Evolutionary conservation across 768 basidiomycete genomes (phyloP).

Genomic region (Leccinum uliginosum): DNA sequence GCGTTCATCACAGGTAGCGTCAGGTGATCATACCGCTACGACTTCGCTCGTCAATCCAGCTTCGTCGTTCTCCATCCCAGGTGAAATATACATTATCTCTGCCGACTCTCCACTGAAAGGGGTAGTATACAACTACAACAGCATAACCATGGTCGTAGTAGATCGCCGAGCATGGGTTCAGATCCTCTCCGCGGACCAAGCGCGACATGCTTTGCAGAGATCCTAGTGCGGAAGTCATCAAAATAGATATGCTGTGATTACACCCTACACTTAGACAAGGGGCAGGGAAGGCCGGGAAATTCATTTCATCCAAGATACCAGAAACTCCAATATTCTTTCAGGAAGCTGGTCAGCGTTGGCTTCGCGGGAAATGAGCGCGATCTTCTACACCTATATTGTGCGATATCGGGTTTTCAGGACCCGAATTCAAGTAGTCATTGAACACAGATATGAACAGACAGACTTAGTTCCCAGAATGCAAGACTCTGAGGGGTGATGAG

Average conservation of each 20-base stretch:
- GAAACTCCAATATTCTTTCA: background rate
- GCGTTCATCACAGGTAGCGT: background rate
- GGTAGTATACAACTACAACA: background rate
- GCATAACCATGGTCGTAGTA: constrained; percentile 3
- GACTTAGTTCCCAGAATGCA: background rate
- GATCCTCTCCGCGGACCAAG: background rate
- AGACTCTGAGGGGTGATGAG: background rate
- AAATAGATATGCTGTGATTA: background rate
- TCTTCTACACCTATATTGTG: background rate
- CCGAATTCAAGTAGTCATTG: background rate
- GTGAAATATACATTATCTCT: background rate
- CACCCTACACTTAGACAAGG: background rate
- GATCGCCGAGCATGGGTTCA: background rate
- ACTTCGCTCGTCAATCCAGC: background rate
- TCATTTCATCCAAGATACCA: background rate
- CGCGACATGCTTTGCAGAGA: background rate
- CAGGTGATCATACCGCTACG: background rate
- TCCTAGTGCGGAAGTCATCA: background rate
- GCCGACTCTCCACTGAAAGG: constrained; percentile 2
- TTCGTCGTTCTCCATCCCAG: constrained; percentile 1
- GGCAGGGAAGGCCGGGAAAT: background rate
- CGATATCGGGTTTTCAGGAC: background rate
- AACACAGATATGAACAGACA: background rate
- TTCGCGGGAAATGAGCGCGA: background rate
- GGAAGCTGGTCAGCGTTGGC: background rate